phyloP scores from a whole-genome alignment of 2,329 filamentous ascomycete genomes.

The Leptodontidium sp. region DNA sequence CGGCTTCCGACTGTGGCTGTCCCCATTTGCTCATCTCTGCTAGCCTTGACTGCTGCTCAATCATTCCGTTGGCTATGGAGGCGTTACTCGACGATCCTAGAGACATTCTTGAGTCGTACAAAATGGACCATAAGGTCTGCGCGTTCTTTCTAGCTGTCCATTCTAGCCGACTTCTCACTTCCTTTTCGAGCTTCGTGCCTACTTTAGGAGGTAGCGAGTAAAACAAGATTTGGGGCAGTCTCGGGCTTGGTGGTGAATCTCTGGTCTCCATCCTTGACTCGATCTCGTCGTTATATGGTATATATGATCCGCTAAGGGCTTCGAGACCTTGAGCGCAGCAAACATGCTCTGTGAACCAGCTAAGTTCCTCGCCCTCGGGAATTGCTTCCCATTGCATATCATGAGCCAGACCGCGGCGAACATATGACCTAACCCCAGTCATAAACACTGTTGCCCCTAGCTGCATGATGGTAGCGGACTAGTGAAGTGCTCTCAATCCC shows the following conservation, averaged over 20 bases:
- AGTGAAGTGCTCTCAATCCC: conserved; percentile 18
- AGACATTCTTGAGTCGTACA: not conserved
- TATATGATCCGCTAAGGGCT: not conserved
- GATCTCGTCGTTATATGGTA: not conserved
- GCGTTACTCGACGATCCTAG: too few relatives aligned
- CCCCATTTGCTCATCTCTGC: conserved; percentile 12
- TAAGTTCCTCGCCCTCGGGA: not conserved
- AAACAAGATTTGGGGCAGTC: not conserved
- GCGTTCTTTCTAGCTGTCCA: not conserved
- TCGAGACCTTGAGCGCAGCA: not conserved
- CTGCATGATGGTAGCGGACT: conserved; percentile 13
- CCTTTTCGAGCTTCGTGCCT: not conserved
- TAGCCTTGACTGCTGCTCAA: not conserved
- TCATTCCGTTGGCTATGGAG: not conserved
- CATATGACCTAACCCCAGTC: conserved; percentile 2
- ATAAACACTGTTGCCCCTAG: not conserved
- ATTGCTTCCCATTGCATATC: not conserved
- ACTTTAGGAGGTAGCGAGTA: not conserved
- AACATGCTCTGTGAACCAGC: conserved; percentile 3
- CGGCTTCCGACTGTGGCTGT: not conserved
- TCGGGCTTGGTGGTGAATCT: too few relatives aligned
- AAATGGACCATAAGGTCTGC: not conserved
- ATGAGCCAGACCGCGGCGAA: conserved; percentile 2
- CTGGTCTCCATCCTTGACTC: not conserved
- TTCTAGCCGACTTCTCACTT: not conserved